These are phyloP conservation scores for Nitzschia sp. DNA, from an alignment of 108 stramenopile species.

Conservation along the genomic window DNA sequence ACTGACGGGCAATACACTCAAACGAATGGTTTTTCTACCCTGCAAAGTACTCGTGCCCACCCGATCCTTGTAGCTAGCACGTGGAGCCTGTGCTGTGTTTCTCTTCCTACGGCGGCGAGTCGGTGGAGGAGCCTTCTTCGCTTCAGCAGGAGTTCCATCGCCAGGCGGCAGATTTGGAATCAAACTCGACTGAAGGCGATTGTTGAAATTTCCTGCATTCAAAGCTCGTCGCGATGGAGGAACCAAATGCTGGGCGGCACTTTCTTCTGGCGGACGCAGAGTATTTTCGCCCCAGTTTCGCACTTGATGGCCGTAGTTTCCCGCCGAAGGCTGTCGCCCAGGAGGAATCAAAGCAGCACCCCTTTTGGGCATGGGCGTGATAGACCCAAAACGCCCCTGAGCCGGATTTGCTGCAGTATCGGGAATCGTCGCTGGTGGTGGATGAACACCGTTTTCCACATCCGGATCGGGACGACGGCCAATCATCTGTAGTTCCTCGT, in stretches of 20 bases:
- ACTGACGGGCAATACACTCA: conserved; percentile 16
- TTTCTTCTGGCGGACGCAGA: not conserved
- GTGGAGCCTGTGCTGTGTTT: not conserved
- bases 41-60: conserved; percentile 14
- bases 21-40: conserved; percentile 25
- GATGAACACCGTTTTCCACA: not conserved
- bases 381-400: not conserved
- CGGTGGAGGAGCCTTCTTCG: not conserved
- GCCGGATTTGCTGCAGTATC: not conserved
- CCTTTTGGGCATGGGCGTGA: not conserved
- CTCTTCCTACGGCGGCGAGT: not conserved
- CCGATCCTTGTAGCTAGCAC: not conserved
- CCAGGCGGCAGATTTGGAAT: not conserved
- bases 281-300: not conserved
- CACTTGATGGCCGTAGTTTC: not conserved
- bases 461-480: not conserved
- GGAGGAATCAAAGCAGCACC: not conserved
- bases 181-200: not conserved
- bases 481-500: not conserved
- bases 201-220: not conserved
- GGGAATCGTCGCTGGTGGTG: not conserved
- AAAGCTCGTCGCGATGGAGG: not conserved
- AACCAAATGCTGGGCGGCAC: not conserved
- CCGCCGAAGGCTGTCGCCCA: not conserved
- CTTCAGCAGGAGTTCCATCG: not conserved